These are phyloP conservation scores for Mucor indicus DNA, from an alignment of 371 early-diverging fungal genomes.

Conservation along the genomic window DNA sequence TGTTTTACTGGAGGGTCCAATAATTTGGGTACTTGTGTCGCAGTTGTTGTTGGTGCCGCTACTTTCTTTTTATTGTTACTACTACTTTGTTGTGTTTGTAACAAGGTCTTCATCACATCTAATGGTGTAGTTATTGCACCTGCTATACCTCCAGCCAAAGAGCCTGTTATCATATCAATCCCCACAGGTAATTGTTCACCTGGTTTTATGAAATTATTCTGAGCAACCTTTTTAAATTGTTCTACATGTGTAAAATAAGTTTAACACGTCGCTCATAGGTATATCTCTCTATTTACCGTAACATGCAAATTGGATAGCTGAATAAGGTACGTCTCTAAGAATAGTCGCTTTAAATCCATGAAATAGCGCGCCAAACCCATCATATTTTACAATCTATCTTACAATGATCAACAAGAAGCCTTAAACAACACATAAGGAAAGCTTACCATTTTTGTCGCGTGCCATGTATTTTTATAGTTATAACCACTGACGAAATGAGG, in stretches of 20 bases:
- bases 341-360: conserved; percentile 69
- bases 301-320: conserved; percentile 70
- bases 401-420: too few relatives aligned
- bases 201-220: conserved; percentile 16
- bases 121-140: conserved; percentile 70
- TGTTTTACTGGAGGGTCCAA: conserved; percentile 36
- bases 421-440: too few relatives aligned
- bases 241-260: too few relatives aligned
- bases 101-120: conserved; percentile 67
- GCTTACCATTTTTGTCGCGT: conserved; percentile 69
- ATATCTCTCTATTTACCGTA: too few relatives aligned
- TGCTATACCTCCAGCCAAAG: conserved; percentile 66
- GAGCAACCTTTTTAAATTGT: conserved; percentile 49
- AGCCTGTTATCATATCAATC: conserved; percentile 57
- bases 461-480: conserved; percentile 71
- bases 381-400: conserved; percentile 58
- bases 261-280: too few relatives aligned
- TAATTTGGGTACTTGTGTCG: background rate
- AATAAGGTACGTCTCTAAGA: conserved; percentile 70
- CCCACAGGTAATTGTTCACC: conserved; percentile 45
- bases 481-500: conserved; percentile 73
- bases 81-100: conserved; percentile 60
- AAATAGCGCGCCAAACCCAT: conserved; percentile 64
- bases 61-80: too few relatives aligned
- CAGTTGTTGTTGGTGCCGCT: conserved; percentile 16